These are phyloP conservation scores for Pythium utonaiense DNA, from an alignment of 352 stramenopile genomes.

Conservation along the genomic window DNA sequence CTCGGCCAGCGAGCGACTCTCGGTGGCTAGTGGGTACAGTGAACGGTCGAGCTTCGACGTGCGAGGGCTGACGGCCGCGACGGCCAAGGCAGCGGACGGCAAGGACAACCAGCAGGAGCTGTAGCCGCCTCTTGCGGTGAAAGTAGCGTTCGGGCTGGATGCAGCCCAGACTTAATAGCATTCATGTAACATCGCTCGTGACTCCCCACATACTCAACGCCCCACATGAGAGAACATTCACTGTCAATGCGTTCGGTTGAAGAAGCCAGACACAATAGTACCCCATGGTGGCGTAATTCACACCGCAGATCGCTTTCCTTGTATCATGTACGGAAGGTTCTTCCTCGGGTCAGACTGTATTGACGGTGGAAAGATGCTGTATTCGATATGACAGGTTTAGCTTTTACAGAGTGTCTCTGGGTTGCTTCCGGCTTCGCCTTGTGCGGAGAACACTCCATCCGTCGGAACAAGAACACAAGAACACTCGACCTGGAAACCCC, in stretches of 20 bases:
- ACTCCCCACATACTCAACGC: no score
- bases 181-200: neutral
- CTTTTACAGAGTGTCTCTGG: neutral
- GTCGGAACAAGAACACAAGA: neutral
- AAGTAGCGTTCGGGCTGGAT: neutral
- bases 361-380: neutral
- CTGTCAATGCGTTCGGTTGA: neutral
- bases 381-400: neutral
- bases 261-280: neutral
- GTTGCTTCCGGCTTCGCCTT: neutral
- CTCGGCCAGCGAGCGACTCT: constrained; percentile 6
- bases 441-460: neutral
- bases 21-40: neutral
- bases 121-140: constrained; percentile 2
- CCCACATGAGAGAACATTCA: no score
- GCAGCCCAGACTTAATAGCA: neutral
- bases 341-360: no score
- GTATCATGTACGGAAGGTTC: no score
- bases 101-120: constrained; percentile 25
- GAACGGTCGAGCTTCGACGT: constrained; percentile 16
- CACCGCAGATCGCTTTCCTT: neutral
- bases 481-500: neutral
- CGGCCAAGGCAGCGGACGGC: neutral
- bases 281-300: neutral
- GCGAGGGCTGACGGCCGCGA: neutral